phyloP scores from a whole-genome alignment of 768 basidiomycete species.

The Rhizopogon vinicolor region DNA sequence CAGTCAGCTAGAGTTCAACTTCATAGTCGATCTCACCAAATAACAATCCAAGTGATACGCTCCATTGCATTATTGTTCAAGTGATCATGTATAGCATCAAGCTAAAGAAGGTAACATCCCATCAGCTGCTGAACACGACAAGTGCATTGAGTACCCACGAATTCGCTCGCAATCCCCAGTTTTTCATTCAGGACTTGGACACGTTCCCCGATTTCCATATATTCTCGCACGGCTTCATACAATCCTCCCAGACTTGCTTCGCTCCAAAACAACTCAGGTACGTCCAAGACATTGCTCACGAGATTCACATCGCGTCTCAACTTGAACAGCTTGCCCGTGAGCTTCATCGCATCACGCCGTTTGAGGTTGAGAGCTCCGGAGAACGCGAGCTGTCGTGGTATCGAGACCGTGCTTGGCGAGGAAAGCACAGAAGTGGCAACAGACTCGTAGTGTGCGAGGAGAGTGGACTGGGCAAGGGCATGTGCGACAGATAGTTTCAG shows the following conservation, averaged over 20 bases:
- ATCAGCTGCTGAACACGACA: not conserved
- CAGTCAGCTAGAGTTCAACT: not conserved
- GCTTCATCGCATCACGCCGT: constrained; percentile 77
- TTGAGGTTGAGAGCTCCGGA: constrained; percentile 74
- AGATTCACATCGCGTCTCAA: constrained; percentile 86
- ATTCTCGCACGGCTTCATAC: constrained; percentile 91
- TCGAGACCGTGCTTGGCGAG: constrained; percentile 68
- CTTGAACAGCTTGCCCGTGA: constrained; percentile 85
- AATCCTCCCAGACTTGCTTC: constrained; percentile 86
- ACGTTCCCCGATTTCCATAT: constrained; percentile 85
- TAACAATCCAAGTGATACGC: constrained; percentile 80
- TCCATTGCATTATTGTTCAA: constrained; percentile 88
- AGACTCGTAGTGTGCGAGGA: constrained; percentile 84
- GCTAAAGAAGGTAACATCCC: constrained; percentile 33
- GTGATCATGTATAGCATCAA: constrained; percentile 92
- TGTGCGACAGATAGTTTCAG: constrained; percentile 93
- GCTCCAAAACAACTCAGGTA: constrained; percentile 92
- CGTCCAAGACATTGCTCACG: constrained; percentile 89
- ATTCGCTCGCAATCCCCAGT: constrained; percentile 79
- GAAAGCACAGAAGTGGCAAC: constrained; percentile 75
- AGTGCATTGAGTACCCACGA: constrained; percentile 48
- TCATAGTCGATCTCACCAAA: constrained; percentile 44
- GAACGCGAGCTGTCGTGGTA: constrained; percentile 77
- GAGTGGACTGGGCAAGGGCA: constrained; percentile 90
- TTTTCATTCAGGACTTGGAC: constrained; percentile 88